Percentiles rank a stretch among this genome's conserved stretches.
phyloP scores from a whole-genome alignment of 495 filamentous ascomycete species.

The Penicillium odoratum region DNA sequence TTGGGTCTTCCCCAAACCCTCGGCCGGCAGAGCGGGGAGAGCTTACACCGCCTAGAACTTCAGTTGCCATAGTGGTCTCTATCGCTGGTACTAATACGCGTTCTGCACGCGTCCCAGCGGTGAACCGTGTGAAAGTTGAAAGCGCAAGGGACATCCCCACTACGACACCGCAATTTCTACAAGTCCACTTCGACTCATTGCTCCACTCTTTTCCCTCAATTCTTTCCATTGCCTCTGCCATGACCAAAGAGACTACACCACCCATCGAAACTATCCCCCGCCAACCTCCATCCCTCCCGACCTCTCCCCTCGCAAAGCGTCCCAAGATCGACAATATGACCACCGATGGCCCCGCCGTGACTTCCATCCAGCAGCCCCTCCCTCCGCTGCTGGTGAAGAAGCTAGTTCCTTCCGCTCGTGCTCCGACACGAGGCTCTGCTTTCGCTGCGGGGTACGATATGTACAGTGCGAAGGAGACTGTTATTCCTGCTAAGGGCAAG shows the following conservation, averaged over 20 bases:
- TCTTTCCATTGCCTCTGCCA: conserved; percentile 31
- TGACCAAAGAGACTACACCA: conserved; percentile 54
- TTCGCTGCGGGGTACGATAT: conserved; percentile 94
- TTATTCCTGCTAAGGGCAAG: conserved; percentile 79
- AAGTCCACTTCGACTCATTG: not conserved
- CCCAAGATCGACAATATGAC: conserved; percentile 46
- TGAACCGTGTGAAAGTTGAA: conserved; percentile 12
- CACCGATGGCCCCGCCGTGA: conserved; percentile 34
- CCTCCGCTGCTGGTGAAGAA: conserved; percentile 82
- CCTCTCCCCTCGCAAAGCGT: conserved; percentile 66
- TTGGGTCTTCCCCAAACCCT: not conserved
- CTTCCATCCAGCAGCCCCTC: conserved; percentile 39
- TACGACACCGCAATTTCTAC: conserved; percentile 26
- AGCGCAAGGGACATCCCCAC: conserved; percentile 27
- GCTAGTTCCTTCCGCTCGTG: conserved; percentile 66
- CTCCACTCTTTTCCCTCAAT: conserved; percentile 8
- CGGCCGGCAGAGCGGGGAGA: conserved; percentile 6
- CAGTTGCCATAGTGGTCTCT: not conserved
- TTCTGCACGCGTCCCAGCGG: conserved; percentile 28
- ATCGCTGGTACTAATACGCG: conserved; percentile 5
- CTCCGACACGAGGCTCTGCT: conserved; percentile 84
- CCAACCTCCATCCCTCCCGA: conserved; percentile 57
- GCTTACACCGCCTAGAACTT: not conserved
- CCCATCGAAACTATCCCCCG: conserved; percentile 36
- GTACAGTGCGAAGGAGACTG: conserved; percentile 71